These are phyloP conservation scores for Suhomyces sp. DNA, from an alignment of 805 yeast species.

Conservation along the genomic window DNA sequence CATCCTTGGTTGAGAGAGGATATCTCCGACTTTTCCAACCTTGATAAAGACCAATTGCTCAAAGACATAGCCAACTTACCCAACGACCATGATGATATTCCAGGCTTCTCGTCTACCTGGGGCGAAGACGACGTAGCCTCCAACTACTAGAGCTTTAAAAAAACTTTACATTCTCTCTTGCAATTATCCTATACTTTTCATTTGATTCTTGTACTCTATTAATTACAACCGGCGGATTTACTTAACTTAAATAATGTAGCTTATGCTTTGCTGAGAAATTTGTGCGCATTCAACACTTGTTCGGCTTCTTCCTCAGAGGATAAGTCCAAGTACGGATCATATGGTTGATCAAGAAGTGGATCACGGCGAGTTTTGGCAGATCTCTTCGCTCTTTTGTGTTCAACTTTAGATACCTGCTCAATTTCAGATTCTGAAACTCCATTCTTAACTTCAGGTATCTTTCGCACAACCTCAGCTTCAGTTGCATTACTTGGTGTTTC, in stretches of 20 bases:
- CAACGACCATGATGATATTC: slow-evolving; percentile 23
- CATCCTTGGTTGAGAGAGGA: slow-evolving; percentile 48
- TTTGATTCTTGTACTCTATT: not conserved
- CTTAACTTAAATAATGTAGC: not conserved
- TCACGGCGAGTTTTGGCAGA: slow-evolving; percentile 10
- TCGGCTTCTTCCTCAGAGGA: slow-evolving; percentile 15
- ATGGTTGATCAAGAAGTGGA: slow-evolving; percentile 22
- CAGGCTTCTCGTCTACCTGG: slow-evolving; percentile 32
- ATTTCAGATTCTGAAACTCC: not conserved
- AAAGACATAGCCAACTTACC: slow-evolving; percentile 19
- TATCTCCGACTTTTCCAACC: slow-evolving; percentile 5
- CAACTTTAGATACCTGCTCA: not conserved
- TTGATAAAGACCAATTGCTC: slow-evolving; percentile 6
- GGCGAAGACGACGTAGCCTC: slow-evolving; percentile 7
- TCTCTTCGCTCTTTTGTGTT: not conserved
- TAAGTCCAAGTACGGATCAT: slow-evolving; percentile 24
- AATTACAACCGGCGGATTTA: not conserved
- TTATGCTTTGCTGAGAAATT: not conserved
- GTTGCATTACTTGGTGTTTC: not conserved
- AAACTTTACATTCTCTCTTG: not conserved
- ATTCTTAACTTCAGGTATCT: too few species aligned
- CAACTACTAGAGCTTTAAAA: not conserved
- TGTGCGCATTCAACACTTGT: not conserved
- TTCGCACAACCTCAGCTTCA: too few species aligned
- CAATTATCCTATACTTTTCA: not conserved